These are phyloP conservation scores for Penicillium sp. DNA, from an alignment of 2,329 filamentous ascomycete species.

Conservation along the genomic window DNA sequence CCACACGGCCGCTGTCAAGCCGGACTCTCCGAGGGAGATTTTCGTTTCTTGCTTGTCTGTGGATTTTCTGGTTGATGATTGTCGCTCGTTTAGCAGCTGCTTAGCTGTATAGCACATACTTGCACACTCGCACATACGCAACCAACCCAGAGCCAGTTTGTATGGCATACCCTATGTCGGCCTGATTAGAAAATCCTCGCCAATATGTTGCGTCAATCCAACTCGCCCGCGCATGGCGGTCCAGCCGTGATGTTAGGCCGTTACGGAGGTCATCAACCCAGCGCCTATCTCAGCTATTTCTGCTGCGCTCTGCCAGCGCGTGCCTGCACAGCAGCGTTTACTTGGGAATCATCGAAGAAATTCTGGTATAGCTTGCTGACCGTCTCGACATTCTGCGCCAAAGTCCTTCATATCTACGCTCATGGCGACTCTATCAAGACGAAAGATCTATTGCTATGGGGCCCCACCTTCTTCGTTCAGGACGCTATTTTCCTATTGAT, in stretches of 20 bases:
- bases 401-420: slow-evolving; percentile 26
- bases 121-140: neutral
- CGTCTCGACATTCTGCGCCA: slow-evolving; percentile 21
- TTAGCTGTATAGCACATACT: neutral
- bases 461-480: slow-evolving; percentile 27
- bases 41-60: neutral
- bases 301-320: slow-evolving; percentile 19
- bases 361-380: slow-evolving; percentile 25
- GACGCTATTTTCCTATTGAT: slow-evolving; percentile 22
- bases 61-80: neutral
- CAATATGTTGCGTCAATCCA: slow-evolving; percentile 9
- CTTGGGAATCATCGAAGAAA: slow-evolving; percentile 16
- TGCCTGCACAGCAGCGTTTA: slow-evolving; percentile 6
- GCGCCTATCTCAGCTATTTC: slow-evolving; percentile 5
- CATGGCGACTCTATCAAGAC: slow-evolving; percentile 22
- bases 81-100: neutral
- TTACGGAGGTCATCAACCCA: neutral
- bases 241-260: neutral
- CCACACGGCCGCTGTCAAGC: neutral
- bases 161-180: slow-evolving; percentile 3
- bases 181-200: neutral
- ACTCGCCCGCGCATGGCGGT: neutral
- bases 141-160: neutral
- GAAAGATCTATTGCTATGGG: slow-evolving; percentile 22
- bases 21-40: neutral